Percentiles rank a stretch among this genome's conserved stretches.
Evolutionary conservation across 2,329 filamentous ascomycete genomes (phyloP).

Genomic region (Scytalidium lignicola): DNA sequence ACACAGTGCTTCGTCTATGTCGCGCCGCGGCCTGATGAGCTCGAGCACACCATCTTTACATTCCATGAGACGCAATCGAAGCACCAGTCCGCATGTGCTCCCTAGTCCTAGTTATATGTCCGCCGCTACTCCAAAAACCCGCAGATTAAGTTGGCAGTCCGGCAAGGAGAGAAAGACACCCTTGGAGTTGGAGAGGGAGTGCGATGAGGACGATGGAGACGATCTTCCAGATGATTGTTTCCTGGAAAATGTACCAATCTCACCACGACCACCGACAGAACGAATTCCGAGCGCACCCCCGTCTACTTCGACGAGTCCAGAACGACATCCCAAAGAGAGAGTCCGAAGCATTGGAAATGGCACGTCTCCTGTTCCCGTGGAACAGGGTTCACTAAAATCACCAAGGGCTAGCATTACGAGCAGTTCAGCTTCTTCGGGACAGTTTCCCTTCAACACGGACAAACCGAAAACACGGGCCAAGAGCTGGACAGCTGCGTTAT

Average conservation of each 20-base stretch:
- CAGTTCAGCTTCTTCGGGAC: conserved; percentile 36
- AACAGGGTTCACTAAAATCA: conserved; percentile 48
- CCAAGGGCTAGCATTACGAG: conserved; percentile 37
- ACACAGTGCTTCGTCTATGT: conserved; percentile 10
- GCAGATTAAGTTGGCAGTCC: conserved; percentile 61
- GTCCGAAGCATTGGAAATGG: conserved; percentile 46
- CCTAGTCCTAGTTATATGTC: conserved; percentile 16
- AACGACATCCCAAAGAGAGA: conserved; percentile 24
- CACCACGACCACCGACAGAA: conserved; percentile 59
- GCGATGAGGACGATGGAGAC: conserved; percentile 70
- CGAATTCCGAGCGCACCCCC: conserved; percentile 47
- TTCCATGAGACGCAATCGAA: conserved; percentile 22
- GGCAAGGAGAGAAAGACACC: conserved; percentile 60
- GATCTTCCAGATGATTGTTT: conserved; percentile 75
- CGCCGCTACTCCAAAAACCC: conserved; percentile 11
- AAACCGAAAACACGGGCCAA: conserved; percentile 54
- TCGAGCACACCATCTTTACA: conserved; percentile 17
- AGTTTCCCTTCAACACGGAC: conserved; percentile 51
- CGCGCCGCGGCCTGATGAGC: conserved; percentile 18
- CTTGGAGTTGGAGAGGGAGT: conserved; percentile 69
- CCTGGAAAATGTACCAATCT: conserved; percentile 78
- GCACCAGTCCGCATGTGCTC: conserved; percentile 21
- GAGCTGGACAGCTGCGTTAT: conserved; percentile 69
- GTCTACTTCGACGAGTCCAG: conserved; percentile 36
- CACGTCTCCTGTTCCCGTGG: conserved; percentile 53